A percentile compares a stretch with the other conserved stretches of the same genome.
These are phyloP conservation scores for Bjerkandera adusta DNA, from an alignment of 1,284 basidiomycete genomes.

Conservation along the genomic window DNA sequence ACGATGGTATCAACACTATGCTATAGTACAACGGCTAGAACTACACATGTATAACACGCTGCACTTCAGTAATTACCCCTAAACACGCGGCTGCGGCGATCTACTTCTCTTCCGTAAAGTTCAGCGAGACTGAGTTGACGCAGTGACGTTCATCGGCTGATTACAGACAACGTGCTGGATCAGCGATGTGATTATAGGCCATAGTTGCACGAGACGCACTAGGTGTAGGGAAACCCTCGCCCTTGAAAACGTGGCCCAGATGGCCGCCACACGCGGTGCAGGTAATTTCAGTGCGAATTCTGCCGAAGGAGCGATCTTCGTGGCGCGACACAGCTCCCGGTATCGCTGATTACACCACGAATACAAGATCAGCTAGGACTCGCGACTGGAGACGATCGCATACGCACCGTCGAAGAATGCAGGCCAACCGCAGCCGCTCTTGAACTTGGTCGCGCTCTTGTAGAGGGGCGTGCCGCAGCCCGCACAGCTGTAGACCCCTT, in stretches of 20 bases:
- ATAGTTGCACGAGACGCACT: conserved; percentile 46
- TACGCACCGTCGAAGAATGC: conserved; percentile 86
- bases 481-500: conserved; percentile 74
- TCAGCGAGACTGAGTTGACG: conserved; percentile 88
- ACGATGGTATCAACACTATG: too few species aligned
- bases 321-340: conserved; percentile 86
- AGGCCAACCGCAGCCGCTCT: conserved; percentile 96
- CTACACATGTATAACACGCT: too few species aligned
- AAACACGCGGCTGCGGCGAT: too few species aligned
- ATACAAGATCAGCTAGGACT: conserved; percentile 1
- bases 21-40: too few species aligned
- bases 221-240: conserved; percentile 76
- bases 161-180: conserved; percentile 1
- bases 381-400: background rate
- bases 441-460: conserved; percentile 88
- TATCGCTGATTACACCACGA: conserved; percentile 52
- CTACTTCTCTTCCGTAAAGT: conserved; percentile 58
- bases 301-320: conserved; percentile 57
- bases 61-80: too few species aligned
- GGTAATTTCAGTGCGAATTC: conserved; percentile 71
- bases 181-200: too few species aligned
- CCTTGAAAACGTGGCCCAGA: conserved; percentile 92
- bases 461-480: conserved; percentile 76
- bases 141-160: conserved; percentile 86
- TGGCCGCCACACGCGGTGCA: conserved; percentile 88